Evolutionary conservation across 2,329 filamentous ascomycete species (phyloP), one percentile per base, ranked within the genome.

Genomic region (Xylariaceae sp.): DNA sequence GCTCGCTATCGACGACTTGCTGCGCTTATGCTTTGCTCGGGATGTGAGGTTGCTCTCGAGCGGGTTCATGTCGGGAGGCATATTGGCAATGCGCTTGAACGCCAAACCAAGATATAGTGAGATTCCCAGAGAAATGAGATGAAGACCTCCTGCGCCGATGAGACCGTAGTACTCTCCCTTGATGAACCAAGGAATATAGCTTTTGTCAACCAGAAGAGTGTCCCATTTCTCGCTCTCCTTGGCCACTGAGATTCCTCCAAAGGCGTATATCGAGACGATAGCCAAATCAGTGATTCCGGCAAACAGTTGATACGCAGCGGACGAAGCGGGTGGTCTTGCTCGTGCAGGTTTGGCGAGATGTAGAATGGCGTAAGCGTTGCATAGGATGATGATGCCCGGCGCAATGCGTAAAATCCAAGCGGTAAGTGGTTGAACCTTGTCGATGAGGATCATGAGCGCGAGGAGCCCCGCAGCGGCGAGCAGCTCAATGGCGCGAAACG

Each of bases 61-160:
- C 1, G 93, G 93, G 67, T 97, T 97, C 88, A 96, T 90, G 65
- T 97, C 93, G 0, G 93, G 92, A 6, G 93, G 93, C 68, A 97
- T 80, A 17, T 79, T 76, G 5, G 85, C 78, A 63, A 97, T 97
- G 65, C 88, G 87, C 39, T 86, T 83, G 81, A 97, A 97, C 60
- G 88, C 82, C 47, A 89, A 68, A 14, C 84, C 83, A 22, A 97
- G 77, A 72, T 88, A 97, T 31, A 89, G 67, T 5, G 89, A 89
- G 34, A 95, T 74, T 16, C 76, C 70, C 1, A 94, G 70, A 1
- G 89, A 89, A 10, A 90, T 57, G 0, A 88, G 63, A 66, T 96
- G 91, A 17, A 96, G 67, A 1, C 79, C 83, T 12, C 80, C 86
- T 9, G 84, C 78, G 7, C 76, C 75, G 9, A 87, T 78, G 22